Evolutionary conservation across 2,329 filamentous ascomycete species (phyloP), one percentile per base, ranked within the genome.

Genomic region (Fusarium chuoi): DNA sequence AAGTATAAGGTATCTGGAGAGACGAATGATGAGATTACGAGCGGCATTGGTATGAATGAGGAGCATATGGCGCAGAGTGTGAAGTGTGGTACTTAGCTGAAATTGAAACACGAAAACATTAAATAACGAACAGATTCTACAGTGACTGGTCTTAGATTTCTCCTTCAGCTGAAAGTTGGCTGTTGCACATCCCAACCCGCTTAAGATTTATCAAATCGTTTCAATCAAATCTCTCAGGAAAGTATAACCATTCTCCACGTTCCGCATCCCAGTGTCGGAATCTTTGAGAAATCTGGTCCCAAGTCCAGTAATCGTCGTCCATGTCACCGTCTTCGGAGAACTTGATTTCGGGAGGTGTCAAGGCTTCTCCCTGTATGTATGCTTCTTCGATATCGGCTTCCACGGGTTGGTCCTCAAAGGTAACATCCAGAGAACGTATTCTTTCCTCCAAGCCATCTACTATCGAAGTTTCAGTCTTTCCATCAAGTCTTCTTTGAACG

Each of bases 181-280:
- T 36, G 24, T 38, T 24, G 14, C 17, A 28, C 38, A 35, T 54
- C 39, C n/a, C 28, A 45, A 28, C 26, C 42, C 41, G 22, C 22
- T n/a, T 46, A 22, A 41, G 49, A n/a, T 45, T 33, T 10, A 26
- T 55, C 20, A 51, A 56, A 26, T 26, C 26, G 17, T 22, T 51
- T 77, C 51, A 78, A 56, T 78, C 75, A 52, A 78, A 78, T n/a
- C 51, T 62, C 58, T 77, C 75, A 6, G 77, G 77, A 35, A 71
- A 79, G 42, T 69, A 75, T 13, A 78, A 54, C 71, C 73, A 77
- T n/a, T 66, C 68, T 41, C 49, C 41, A 44, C 73, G 61, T 28
- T 78, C 69, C 18, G 66, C 66, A 22, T 78, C 76, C 77, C 73
- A 78, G 33, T 78, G 77, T 7, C 64, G 69, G 55, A 77, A 78